Base-by-base conservation (phyloP, 2,329 filamentous ascomycete genomes). In the Cercospora sp. region DNA sequence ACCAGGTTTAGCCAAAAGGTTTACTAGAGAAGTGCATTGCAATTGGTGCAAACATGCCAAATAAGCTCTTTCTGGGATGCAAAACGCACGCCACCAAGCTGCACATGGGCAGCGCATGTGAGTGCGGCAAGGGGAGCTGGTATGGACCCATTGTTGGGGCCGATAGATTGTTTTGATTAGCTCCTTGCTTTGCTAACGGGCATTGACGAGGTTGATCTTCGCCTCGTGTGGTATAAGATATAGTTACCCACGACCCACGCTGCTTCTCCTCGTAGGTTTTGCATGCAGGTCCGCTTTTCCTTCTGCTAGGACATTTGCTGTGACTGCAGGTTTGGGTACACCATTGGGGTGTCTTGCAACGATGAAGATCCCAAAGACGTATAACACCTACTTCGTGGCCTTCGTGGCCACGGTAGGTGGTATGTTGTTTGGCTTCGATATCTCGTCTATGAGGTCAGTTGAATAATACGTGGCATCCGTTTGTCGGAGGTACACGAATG, bases 351-450 rank as follows among this genome's bases (percentile, higher is more conserved):
- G 26, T 10, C 7, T 28, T 30, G 31, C 30, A 20, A 59, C 7
- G 28, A 59, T 59, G 55, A 63, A 48, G 55, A 59, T 85, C 28
- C 84, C 84, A 28, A 84, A 85, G 75, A 82, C 83, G 66, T 85
- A 85, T 77, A 87, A 86, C 78, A 80, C 82, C 67, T 84, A 85
- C 74, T 84, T 86, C 69, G 78, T 86, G 65, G 84, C 84, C 20
- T 76, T 82, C 57, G 80, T 87, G 60, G 81, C 84, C 65, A 87
- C 84, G 0, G 79, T 86, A 45, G 85, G 84, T 51, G 85, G 84
- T 20, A 82, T 83, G 80, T 66, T 75, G 13, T 87, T 87, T 67
- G 85, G 85, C 64, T 87, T 87, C 72, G 85, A 87, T 51, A 67
- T 66, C 36, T 42, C 33, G 26, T 64, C 64, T 30, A 66, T 70